A percentile compares a stretch with the other conserved stretches of the same genome.
phyloP scores from a whole-genome alignment of 2,329 filamentous ascomycete species.

The Diaporthe humulicola region DNA sequence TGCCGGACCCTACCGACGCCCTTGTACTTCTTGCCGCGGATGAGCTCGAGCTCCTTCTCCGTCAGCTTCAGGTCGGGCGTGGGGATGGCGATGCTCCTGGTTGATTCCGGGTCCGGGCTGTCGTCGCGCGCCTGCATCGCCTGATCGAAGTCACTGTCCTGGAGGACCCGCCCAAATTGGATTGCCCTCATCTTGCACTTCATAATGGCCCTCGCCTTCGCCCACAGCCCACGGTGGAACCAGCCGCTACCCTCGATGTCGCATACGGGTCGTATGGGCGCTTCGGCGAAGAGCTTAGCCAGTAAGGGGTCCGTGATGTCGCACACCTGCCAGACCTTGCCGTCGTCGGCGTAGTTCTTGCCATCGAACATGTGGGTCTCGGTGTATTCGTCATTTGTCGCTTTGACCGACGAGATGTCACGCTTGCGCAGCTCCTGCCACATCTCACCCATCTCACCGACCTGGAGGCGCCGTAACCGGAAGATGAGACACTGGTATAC shows the following conservation, averaged over 20 bases:
- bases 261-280: conserved; percentile 70
- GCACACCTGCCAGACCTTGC: conserved; percentile 94
- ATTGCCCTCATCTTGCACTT: conserved; percentile 84
- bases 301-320: conserved; percentile 89
- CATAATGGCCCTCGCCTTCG: conserved; percentile 89
- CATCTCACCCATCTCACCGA: conserved; percentile 59
- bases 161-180: conserved; percentile 66
- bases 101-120: conserved; percentile 48
- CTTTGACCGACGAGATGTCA: conserved; percentile 47
- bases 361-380: conserved; percentile 85
- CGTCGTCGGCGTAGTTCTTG: conserved; percentile 78
- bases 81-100: conserved; percentile 52
- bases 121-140: conserved; percentile 54
- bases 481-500: conserved; percentile 93
- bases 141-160: conserved; percentile 60
- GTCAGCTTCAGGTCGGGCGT: conserved; percentile 56
- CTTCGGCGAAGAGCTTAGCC: conserved; percentile 72
- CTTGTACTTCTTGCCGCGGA: conserved; percentile 51
- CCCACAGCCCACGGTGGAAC: conserved; percentile 85
- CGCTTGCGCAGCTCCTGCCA: conserved; percentile 63
- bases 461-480: conserved; percentile 72
- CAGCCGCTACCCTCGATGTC: conserved; percentile 79
- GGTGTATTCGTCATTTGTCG: conserved; percentile 45
- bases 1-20: conserved; percentile 42
- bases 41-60: conserved; percentile 51